Evolutionary conservation across 306 rosid species (phyloP).

Genomic region (Prunus campanulata): DNA sequence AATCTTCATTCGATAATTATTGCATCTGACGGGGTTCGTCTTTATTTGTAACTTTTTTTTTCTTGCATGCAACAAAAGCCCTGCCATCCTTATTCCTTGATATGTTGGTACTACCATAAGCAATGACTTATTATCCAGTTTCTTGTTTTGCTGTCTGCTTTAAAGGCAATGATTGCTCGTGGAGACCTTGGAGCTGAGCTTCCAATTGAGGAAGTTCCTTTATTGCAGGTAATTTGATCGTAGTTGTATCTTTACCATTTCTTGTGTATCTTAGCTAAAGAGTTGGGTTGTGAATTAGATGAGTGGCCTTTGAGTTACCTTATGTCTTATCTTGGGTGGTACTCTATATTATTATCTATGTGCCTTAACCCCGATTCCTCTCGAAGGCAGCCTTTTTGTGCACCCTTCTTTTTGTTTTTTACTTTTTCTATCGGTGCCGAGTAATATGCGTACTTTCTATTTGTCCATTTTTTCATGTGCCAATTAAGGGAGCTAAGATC

Average conservation of each 20-base stretch:
- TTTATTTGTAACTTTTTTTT: conserved; percentile 1
- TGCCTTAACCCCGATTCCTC: not conserved
- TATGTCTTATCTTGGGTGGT: not conserved
- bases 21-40: conserved; percentile 95
- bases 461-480: not conserved
- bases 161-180: conserved; percentile 98
- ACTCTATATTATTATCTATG: not conserved
- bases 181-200: conserved; percentile 99
- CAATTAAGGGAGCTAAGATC: not conserved
- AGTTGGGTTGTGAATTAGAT: not conserved
- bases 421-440: not conserved
- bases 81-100: not conserved
- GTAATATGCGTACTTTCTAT: not conserved
- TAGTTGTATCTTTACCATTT: not conserved
- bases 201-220: conserved; percentile 96
- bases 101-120: not conserved
- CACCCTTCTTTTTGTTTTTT: not conserved
- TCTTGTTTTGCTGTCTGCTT: conserved; percentile 22
- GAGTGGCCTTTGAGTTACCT: not conserved
- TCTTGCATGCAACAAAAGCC: not conserved
- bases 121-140: conserved; percentile 4
- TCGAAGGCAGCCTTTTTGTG: too few relatives aligned
- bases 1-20: conserved; percentile 87
- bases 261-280: not conserved
- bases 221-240: conserved; percentile 64